phyloP scores from a whole-genome alignment of 2,329 filamentous ascomycete genomes.

The Paracoccidioides brasiliensis region DNA sequence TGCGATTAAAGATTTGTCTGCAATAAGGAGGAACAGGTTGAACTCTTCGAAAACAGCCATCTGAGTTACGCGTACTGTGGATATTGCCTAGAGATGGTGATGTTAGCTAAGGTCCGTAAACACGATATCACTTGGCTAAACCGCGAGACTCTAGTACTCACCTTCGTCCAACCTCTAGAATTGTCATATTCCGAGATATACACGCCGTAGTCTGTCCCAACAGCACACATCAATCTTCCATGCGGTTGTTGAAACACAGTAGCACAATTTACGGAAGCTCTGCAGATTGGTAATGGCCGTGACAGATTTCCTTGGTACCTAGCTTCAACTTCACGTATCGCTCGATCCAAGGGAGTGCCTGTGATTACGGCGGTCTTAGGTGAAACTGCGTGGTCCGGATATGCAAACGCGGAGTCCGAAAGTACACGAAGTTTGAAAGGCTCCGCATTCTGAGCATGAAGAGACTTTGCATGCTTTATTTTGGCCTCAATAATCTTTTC shows the following conservation, averaged over 20 bases:
- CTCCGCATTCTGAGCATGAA: constrained; percentile 87
- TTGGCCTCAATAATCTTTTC: constrained; percentile 90
- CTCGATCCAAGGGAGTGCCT: constrained; percentile 81
- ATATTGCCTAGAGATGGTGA: constrained; percentile 49
- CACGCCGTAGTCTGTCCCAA: constrained; percentile 90
- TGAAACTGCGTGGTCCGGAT: constrained; percentile 36
- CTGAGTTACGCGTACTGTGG: constrained; percentile 67
- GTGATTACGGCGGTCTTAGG: constrained; percentile 65
- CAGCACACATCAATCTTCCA: constrained; percentile 76
- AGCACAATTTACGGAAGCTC: constrained; percentile 81
- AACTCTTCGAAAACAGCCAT: constrained; percentile 93
- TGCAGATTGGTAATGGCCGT: constrained; percentile 63
- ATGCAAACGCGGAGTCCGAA: constrained; percentile 70
- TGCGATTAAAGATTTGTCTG: constrained; percentile 81
- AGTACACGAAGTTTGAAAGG: constrained; percentile 86
- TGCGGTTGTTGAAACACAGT: constrained; percentile 72
- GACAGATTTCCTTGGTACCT: constrained; percentile 51
- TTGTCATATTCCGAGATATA: constrained; percentile 81
- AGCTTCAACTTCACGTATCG: constrained; percentile 77
- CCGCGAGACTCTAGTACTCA: constrained; percentile 34
- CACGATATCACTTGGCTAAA: constrained; percentile 1
- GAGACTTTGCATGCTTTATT: constrained; percentile 75
- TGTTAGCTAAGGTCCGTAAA: constrained; percentile 18
- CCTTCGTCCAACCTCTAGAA: constrained; percentile 79
- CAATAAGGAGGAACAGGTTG: constrained; percentile 78